Evolutionary conservation across 495 filamentous ascomycete species (phyloP), one percentile per base, ranked within the genome.

Genomic region (Tricharina praecox): DNA sequence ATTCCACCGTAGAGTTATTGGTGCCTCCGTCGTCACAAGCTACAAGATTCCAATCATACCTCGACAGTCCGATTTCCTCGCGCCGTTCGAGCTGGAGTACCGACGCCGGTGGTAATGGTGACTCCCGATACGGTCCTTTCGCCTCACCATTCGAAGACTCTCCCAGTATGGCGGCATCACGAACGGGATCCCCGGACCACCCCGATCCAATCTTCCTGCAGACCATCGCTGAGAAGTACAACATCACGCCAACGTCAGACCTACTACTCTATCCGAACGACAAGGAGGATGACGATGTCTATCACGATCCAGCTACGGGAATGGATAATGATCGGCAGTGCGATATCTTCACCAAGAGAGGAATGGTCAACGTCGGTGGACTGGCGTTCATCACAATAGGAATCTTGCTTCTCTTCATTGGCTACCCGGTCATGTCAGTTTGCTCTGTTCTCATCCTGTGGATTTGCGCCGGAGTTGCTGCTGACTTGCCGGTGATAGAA

Each of bases 141-240:
- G 63, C 55, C 4, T 69, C 68, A 15, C 70, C 71, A 3, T 72
- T 72, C 48, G 67, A 70, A 50, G 52, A 53, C 24, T 45, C 47
- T 46, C 16, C n/a, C n/a, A 23, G 13, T 8, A 16, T 4, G 23
- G 41, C 23, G 30, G 15, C 20, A 13, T 55, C 53, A 34, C 23
- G 67, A 53, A 54, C 33, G 42, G 4, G 68, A 60, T 55, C 60
- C 55, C 11, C 58, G 51, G 42, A 64, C 63, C 50, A 65, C 60
- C 3, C 70, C 18, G 70, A 78, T 23, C 66, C 75, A 52, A 62
- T 84, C 23, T 83, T 81, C 54, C 84, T 78, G 3, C 79, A 85
- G 62, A 83, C 81, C 3, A 81, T 84, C 1, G 76, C 77, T 10
- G 78, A 82, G 51, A 85, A 85, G 56, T 85, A 78, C 55, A 82